Percentiles rank a stretch among this genome's conserved stretches.
Evolutionary conservation across 306 rosid species (phyloP).

Genomic region (Begonia peltatifolia): DNA sequence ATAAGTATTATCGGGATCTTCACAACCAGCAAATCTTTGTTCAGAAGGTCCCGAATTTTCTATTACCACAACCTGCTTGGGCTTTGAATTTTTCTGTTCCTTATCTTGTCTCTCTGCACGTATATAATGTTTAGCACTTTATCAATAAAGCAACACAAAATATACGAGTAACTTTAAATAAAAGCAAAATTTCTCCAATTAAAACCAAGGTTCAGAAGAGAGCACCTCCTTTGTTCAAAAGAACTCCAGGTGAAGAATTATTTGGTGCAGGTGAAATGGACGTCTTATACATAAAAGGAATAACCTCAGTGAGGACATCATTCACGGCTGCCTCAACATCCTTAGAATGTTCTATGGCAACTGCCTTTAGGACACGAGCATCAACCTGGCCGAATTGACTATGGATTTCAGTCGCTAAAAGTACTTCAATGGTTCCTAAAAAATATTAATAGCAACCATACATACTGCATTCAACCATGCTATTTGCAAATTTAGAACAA

Average conservation of each 20-base stretch:
- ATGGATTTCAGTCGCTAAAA: neutral
- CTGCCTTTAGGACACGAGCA: conserved; percentile 62
- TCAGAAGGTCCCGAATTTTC: conserved; percentile 7
- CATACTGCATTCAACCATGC: too few relatives aligned
- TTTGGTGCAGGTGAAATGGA: conserved; percentile 1
- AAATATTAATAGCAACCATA: neutral
- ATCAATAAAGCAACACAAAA: conserved; percentile 7
- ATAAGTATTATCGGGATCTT: conserved; percentile 5
- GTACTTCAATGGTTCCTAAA: neutral
- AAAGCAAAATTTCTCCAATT: neutral
- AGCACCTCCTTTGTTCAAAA: conserved; percentile 5
- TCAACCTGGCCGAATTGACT: conserved; percentile 37
- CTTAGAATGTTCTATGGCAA: conserved; percentile 64
- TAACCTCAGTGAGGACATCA: conserved; percentile 41
- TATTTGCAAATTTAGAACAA: conserved; percentile 7
- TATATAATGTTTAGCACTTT: conserved; percentile 4
- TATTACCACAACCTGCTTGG: conserved; percentile 10
- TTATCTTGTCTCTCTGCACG: conserved; percentile 25
- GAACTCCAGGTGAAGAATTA: conserved; percentile 8
- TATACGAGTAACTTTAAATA: conserved; percentile 4
- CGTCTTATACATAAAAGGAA: conserved; percentile 26
- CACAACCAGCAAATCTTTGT: conserved; percentile 9
- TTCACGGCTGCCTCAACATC: conserved; percentile 63
- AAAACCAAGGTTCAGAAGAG: neutral
- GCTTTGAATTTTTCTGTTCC: conserved; percentile 10